A percentile compares a stretch with the other conserved stretches of the same genome.
Evolutionary conservation across 352 stramenopile genomes (phyloP).

Genomic region (Hyphochytrium catenoides): DNA sequence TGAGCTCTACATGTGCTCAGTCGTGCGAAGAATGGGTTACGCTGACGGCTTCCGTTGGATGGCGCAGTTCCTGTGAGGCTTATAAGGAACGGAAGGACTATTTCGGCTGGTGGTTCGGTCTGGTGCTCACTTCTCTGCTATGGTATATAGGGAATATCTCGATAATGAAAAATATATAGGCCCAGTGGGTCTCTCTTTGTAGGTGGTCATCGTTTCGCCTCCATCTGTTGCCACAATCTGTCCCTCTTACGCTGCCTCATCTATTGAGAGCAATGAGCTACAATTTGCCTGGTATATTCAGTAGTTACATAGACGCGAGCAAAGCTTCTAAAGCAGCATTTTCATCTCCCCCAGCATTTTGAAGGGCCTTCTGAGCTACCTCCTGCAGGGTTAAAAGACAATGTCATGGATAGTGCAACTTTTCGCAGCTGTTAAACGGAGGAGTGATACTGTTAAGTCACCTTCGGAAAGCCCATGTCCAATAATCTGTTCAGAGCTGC

Average conservation of each 20-base stretch:
- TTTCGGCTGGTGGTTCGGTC: too few species aligned
- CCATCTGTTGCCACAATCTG: too few species aligned
- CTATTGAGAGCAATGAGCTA: not conserved
- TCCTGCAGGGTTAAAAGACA: too few species aligned
- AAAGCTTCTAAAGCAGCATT: slow-evolving; percentile 62
- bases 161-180: too few species aligned
- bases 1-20: slow-evolving; percentile 99
- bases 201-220: too few species aligned
- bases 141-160: too few species aligned
- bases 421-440: not conserved
- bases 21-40: slow-evolving; percentile 95
- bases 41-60: slow-evolving; percentile 81
- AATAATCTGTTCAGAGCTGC: slow-evolving; percentile 35
- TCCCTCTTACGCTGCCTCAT: too few species aligned
- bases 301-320: slow-evolving; percentile 10
- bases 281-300: not conserved
- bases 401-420: not conserved
- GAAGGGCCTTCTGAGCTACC: slow-evolving; percentile 31
- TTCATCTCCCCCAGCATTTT: slow-evolving; percentile 43
- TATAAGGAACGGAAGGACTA: too few species aligned
- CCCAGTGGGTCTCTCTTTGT: too few species aligned
- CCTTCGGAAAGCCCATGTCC: slow-evolving; percentile 60
- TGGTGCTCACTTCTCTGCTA: too few species aligned
- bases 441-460: slow-evolving; percentile 8
- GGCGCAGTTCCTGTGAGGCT: slow-evolving; percentile 66